Evolutionary conservation across 352 stramenopile species (phyloP).

Genomic region (Phytophthora nicotianae): DNA sequence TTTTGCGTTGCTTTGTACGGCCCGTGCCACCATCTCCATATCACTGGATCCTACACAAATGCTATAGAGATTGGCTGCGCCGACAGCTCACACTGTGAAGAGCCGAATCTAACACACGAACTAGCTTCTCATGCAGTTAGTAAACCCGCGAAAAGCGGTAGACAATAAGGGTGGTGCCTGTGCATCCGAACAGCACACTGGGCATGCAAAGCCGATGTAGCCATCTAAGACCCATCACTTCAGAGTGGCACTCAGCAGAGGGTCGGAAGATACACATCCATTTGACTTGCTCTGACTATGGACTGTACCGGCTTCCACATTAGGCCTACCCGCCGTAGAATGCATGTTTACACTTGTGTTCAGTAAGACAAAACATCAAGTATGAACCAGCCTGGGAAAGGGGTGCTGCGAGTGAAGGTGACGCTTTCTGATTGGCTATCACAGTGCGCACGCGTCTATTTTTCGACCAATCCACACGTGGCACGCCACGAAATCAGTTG

Average conservation of each 20-base stretch:
- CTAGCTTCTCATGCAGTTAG: too few relatives aligned
- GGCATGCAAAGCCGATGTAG: slow-evolving; percentile 9
- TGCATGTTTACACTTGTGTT: slow-evolving; percentile 24
- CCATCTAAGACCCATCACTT: slow-evolving; percentile 14
- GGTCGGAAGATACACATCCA: slow-evolving; percentile 34
- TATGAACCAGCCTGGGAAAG: slow-evolving; percentile 22
- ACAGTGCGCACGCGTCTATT: not conserved
- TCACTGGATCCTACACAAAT: not conserved
- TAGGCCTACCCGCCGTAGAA: slow-evolving; percentile 19
- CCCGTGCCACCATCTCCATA: not conserved
- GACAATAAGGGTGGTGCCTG: too few relatives aligned
- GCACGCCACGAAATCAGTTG: slow-evolving; percentile 20
- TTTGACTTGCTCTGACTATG: slow-evolving; percentile 35
- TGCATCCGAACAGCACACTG: too few relatives aligned
- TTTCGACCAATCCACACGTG: slow-evolving; percentile 17
- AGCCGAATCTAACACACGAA: too few relatives aligned
- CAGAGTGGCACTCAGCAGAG: slow-evolving; percentile 12
- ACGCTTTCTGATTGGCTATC: slow-evolving; percentile 1
- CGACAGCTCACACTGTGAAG: not conserved
- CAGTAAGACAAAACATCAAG: slow-evolving; percentile 13
- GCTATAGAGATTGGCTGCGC: not conserved
- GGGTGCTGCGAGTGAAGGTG: slow-evolving; percentile 22
- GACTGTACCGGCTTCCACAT: slow-evolving; percentile 7
- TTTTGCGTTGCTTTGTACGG: slow-evolving; percentile 5
- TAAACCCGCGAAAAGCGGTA: too few relatives aligned